A percentile compares a stretch with the other conserved stretches of the same genome.
Evolutionary conservation across 176 grass and related monocot species (phyloP).

Genomic region (Aegilops bicornis): DNA sequence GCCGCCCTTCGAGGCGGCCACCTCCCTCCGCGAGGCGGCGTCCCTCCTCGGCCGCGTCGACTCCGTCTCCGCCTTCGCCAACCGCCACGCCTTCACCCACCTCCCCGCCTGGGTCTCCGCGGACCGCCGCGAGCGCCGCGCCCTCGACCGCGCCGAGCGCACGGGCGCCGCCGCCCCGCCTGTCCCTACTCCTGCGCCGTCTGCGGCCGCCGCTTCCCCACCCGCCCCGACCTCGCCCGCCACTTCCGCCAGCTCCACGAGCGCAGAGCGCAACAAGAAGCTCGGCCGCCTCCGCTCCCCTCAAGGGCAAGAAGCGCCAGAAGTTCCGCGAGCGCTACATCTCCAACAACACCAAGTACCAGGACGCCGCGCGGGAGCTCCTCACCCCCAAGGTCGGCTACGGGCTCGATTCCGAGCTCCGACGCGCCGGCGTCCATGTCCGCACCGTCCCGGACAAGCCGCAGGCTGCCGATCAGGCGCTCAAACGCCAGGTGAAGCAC

Average conservation of each 20-base stretch:
- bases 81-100: constrained; percentile 82
- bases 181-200: constrained; percentile 73
- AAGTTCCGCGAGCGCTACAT: constrained; percentile 77
- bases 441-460: constrained; percentile 79
- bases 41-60: constrained; percentile 74
- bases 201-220: constrained; percentile 89
- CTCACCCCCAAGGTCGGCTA: constrained; percentile 76
- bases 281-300: constrained; percentile 69
- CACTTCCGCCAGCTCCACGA: constrained; percentile 96
- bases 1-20: constrained; percentile 63
- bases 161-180: constrained; percentile 41
- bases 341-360: constrained; percentile 74
- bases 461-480: constrained; percentile 84
- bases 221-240: constrained; percentile 71
- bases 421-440: constrained; percentile 78
- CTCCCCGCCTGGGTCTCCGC: constrained; percentile 68
- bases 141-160: constrained; percentile 68
- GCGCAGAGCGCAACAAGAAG: constrained; percentile 94
- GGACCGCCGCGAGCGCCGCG: constrained; percentile 65
- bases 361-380: constrained; percentile 74
- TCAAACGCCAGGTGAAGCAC: constrained; percentile 79
- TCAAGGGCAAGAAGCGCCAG: constrained; percentile 96
- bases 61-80: constrained; percentile 84
- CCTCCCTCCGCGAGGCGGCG: constrained; percentile 52
- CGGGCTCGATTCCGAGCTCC: constrained; percentile 78